A percentile compares a stretch with the other conserved stretches of the same genome.
Evolutionary conservation across 164 flowering plant genomes (phyloP).

Genomic region (Magnolia sinica): DNA sequence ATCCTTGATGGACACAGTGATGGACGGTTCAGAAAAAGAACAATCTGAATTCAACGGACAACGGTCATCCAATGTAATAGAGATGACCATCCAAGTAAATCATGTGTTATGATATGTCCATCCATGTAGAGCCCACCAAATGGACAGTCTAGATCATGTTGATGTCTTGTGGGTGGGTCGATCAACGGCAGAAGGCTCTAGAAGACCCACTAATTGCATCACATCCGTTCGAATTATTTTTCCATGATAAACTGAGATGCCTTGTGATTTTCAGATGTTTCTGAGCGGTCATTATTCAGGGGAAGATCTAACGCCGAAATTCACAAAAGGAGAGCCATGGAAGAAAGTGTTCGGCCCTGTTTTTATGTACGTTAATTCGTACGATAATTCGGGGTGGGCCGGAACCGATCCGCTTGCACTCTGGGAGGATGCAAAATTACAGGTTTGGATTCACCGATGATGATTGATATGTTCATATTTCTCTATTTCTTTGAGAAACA

Average conservation of each 20-base stretch:
- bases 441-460: conserved; percentile 32
- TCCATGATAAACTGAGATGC: not conserved
- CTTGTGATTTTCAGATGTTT: conserved; percentile 48
- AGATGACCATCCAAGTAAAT: too few species aligned
- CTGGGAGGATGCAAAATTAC: conserved; percentile 80
- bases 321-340: conserved; percentile 68
- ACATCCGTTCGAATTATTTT: not conserved
- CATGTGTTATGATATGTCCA: too few species aligned
- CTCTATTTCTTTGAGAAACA: not conserved
- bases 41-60: too few species aligned
- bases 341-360: conserved; percentile 96
- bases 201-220: too few species aligned
- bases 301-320: conserved; percentile 38
- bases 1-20: too few species aligned
- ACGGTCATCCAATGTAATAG: too few species aligned
- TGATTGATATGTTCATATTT: not conserved
- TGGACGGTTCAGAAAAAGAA: too few species aligned
- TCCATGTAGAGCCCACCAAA: too few species aligned
- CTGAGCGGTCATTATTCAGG: conserved; percentile 78
- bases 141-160: too few species aligned
- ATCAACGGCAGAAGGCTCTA: too few species aligned
- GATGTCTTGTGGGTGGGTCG: too few species aligned
- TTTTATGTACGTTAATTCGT: conserved; percentile 75
- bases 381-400: conserved; percentile 49
- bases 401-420: conserved; percentile 29